Evolutionary conservation across 2,329 filamentous ascomycete species (phyloP).

Genomic region (Calonectria naviculata): DNA sequence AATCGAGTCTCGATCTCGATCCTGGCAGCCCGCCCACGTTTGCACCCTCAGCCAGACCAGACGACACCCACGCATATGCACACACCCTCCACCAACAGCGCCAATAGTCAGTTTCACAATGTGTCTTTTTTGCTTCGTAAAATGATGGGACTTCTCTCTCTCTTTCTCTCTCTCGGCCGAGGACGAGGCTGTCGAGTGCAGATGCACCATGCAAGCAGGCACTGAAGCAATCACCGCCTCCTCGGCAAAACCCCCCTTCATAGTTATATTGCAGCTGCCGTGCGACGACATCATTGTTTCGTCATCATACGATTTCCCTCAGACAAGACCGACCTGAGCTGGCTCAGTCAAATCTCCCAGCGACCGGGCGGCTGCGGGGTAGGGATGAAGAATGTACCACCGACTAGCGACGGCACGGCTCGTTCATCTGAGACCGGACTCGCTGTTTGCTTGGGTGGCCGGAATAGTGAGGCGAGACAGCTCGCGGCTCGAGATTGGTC

Average conservation of each 20-base stretch:
- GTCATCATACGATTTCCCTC: background rate
- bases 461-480: background rate
- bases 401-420: conserved; percentile 3
- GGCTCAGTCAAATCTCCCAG: background rate
- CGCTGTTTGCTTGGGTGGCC: background rate
- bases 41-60: background rate
- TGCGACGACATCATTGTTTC: background rate
- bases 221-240: background rate
- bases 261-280: background rate
- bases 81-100: background rate
- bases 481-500: background rate
- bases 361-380: background rate
- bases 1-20: background rate
- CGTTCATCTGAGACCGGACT: background rate
- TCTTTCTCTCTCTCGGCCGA: too few relatives aligned
- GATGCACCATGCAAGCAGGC: background rate
- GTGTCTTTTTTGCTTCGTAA: background rate
- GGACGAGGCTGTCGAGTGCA: background rate
- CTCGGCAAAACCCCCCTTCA: background rate
- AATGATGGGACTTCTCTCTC: background rate
- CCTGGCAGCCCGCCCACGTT: background rate
- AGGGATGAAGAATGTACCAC: background rate
- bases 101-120: background rate
- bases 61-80: background rate
- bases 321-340: background rate